Evolutionary conservation across 495 filamentous ascomycete genomes (phyloP), one percentile per base, ranked within the genome.

Genomic region (Amorphotheca resinae): DNA sequence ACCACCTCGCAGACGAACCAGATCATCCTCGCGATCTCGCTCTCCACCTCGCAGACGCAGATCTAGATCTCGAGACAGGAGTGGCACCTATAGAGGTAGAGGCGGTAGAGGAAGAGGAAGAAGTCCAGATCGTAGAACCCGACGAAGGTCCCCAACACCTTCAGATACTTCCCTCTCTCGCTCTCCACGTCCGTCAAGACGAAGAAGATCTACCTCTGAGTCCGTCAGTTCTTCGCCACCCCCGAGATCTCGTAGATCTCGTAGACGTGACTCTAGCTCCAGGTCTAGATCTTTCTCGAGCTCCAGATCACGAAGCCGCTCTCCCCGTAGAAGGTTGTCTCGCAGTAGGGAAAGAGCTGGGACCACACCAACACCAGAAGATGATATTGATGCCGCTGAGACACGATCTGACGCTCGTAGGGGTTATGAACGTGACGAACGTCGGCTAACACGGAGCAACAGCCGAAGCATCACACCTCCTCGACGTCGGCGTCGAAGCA

Each of bases 401-500:
- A 38, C 22, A 26, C 42, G 39, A 33, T 21, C 18, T 31, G 32
- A 33, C 26, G 33, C 31, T 47, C 44, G 46, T 43, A 51, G 40
- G 20, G 36, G 44, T 43, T 42, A 42, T 38, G 48, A 52, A 20
- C 49, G 49, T 47, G 39, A 45, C 33, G 54, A 53, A 45, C 51
- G 52, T 37, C 54, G 50, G 42, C 61, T 56, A 48, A 48, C 44
- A n/a, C 48, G 54, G 23, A 62, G 58, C 48, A 52, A 51, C 38
- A 61, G 51, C 39, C 54, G 55, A 35, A 58, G 55, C 34, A 45
- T 37, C 3, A 54, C 55, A 14, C 55, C 55, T 14, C 51, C 44
- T 33, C 61, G 61, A 41, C 63, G 66, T 31, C 64, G 63, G 34
- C 58, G 64, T 42, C 59, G 65, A 34, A 62, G 64, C 43, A 38